Evolutionary conservation across 306 rosid species (phyloP), one percentile per base, ranked within the genome.

Genomic region (Leucaena leucocephala): DNA sequence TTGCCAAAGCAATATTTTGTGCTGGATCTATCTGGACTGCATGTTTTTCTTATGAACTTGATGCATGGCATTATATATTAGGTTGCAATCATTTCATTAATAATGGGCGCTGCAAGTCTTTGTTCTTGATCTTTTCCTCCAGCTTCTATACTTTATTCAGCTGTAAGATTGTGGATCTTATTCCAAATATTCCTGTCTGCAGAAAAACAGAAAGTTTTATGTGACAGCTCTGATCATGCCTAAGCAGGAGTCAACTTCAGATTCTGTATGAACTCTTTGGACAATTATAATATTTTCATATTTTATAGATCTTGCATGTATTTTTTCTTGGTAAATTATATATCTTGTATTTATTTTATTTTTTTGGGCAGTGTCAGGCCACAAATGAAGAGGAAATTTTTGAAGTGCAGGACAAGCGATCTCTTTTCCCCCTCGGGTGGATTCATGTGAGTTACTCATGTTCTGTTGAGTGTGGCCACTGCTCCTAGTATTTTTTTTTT

Each of bases 381-480:
- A 92, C 95, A 59, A 89, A 92, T 78, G 98, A 95, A 86, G 98
- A 95, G 89, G 98, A 95, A 79, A 92, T 95, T 76, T 95, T 95
- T 86, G 98, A 95, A 75, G 97, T 88, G 81, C 98, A 95, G 85
- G 98, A 92, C 65, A 92, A 87, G 81, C 87, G 77, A 67, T 95
- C 98, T 70, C 97, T 95, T 80, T 95, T 94, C 64, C 97, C 98
- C 62, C 98, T 94, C 83, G 98, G 98, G 46, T 94, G 98, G 98
- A 94, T 94, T 76, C 98, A 95, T 76, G 98, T 95, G 90, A 92
- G 98, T 85, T 85, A 75, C 68, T 34, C 16, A 68, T 44, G 38
- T 57, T 48, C 67, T 68, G 22, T 74, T 66, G 14, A 1, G 7
- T 58, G 36, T 58, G 7, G 36, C 36, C 64, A 52, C 44, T 49